These are phyloP conservation scores for Microsporum audouinii DNA, from an alignment of 2,329 filamentous ascomycete genomes.

Conservation along the genomic window DNA sequence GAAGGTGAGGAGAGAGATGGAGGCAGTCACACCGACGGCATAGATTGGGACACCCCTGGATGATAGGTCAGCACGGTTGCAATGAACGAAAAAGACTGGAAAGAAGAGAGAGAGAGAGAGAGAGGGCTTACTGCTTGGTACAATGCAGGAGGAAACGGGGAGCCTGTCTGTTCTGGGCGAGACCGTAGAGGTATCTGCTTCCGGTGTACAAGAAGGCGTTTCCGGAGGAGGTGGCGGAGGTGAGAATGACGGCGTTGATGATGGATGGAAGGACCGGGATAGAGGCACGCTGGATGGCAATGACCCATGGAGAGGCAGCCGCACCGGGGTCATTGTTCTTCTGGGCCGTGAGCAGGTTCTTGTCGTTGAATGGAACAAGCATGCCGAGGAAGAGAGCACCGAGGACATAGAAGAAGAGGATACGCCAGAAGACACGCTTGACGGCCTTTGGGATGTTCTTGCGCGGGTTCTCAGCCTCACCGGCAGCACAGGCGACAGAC, in stretches of 20 bases:
- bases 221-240: conserved; percentile 57
- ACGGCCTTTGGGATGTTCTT: conserved; percentile 45
- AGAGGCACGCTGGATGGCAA: conserved; percentile 56
- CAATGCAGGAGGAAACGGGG: conserved; percentile 42
- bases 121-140: conserved; percentile 33
- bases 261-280: conserved; percentile 57
- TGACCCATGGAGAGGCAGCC: conserved; percentile 59
- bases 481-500: conserved; percentile 44
- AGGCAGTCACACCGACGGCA: conserved; percentile 31
- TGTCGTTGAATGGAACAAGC: conserved; percentile 58
- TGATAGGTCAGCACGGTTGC: conserved; percentile 11
- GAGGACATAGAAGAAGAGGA: conserved; percentile 48
- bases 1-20: conserved; percentile 36
- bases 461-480: conserved; percentile 44
- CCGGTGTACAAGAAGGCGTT: conserved; percentile 53
- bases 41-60: conserved; percentile 35
- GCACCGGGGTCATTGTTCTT: conserved; percentile 45
- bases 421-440: conserved; percentile 44
- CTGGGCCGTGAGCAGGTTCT: conserved; percentile 32
- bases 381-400: conserved; percentile 49
- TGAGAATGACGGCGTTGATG: conserved; percentile 66
- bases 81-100: conserved; percentile 14
- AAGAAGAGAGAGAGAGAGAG: conserved; percentile 26
- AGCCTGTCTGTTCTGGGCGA: conserved; percentile 40
- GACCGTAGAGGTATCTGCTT: conserved; percentile 41